phyloP scores from a whole-genome alignment of 1,139 yeast genomes.

The Geotrichum restrictum region DNA sequence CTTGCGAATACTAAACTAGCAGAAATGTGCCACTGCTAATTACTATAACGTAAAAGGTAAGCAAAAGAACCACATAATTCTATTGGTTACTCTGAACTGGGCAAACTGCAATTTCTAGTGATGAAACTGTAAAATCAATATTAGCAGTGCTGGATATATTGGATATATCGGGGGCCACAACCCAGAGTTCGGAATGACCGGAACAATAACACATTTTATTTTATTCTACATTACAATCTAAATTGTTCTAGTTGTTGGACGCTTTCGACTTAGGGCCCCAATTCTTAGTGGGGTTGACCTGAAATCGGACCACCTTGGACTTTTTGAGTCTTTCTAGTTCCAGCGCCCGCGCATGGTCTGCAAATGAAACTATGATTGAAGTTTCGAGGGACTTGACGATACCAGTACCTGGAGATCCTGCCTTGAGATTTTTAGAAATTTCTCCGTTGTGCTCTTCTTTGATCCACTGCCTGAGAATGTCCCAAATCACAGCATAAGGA shows the following conservation, averaged over 20 bases:
- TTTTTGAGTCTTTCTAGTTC: constrained; percentile 58
- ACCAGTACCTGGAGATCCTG: constrained; percentile 60
- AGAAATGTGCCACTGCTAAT: too few relatives aligned
- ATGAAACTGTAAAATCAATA: too few relatives aligned
- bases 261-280: constrained; percentile 89
- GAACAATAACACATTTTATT: too few relatives aligned
- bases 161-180: too few relatives aligned
- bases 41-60: too few relatives aligned
- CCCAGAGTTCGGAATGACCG: too few relatives aligned
- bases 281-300: constrained; percentile 84
- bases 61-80: too few relatives aligned
- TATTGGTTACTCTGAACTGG: too few relatives aligned
- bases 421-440: constrained; percentile 41
- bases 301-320: constrained; percentile 78
- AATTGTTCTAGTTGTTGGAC: constrained; percentile 2
- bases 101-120: too few relatives aligned
- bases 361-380: constrained; percentile 44
- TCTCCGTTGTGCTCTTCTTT: constrained; percentile 42
- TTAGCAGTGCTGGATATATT: too few relatives aligned
- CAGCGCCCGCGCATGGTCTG: constrained; percentile 50
- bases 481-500: constrained; percentile 75
- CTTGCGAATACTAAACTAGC: too few relatives aligned
- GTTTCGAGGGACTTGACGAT: constrained; percentile 47
- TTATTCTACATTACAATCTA: too few relatives aligned
- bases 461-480: constrained; percentile 65